Conservation (phyloP, 768 basidiomycete genomes). For the Russula earlei region DNA sequence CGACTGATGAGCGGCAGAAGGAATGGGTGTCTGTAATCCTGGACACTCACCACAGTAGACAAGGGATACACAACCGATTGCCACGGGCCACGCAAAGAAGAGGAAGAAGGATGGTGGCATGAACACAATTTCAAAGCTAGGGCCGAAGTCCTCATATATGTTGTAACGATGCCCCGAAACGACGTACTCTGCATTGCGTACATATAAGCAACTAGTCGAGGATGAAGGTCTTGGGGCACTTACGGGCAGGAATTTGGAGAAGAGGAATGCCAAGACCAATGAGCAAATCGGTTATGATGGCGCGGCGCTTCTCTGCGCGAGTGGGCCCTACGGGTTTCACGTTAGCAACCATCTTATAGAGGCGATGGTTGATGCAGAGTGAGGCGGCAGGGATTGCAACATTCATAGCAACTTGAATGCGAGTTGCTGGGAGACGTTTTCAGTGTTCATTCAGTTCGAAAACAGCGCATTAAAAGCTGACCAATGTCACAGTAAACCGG, state of each 20-base stretch:
- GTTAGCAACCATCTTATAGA: constrained; percentile 39
- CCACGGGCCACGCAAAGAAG: constrained; percentile 22
- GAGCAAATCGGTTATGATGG: constrained; percentile 25
- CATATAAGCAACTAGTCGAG: background rate
- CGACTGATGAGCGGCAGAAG: background rate
- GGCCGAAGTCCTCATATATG: constrained; percentile 43
- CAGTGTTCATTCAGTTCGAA: background rate
- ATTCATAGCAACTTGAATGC: constrained; percentile 28
- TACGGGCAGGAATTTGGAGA: constrained; percentile 8
- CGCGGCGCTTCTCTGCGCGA: constrained; percentile 25
- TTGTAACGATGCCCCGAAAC: constrained; percentile 35
- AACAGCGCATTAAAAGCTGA: constrained; percentile 23
- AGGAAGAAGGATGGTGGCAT: constrained; percentile 27
- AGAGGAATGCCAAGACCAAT: constrained; percentile 24
- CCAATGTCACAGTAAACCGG: constrained; percentile 52
- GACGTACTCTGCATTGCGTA: constrained; percentile 1
- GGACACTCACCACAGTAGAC: constrained; percentile 31
- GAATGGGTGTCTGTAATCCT: background rate
- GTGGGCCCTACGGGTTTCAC: constrained; percentile 27
- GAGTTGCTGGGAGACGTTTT: constrained; percentile 28
- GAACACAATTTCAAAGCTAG: constrained; percentile 29
- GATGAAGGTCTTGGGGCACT: background rate
- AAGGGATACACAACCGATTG: constrained; percentile 23
- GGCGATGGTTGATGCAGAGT: constrained; percentile 40
- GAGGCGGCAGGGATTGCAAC: constrained; percentile 33